A percentile compares a stretch with the other conserved stretches of the same genome.
Evolutionary conservation across 805 yeast genomes (phyloP).

Genomic region (Nakazawaea wyomingensis): DNA sequence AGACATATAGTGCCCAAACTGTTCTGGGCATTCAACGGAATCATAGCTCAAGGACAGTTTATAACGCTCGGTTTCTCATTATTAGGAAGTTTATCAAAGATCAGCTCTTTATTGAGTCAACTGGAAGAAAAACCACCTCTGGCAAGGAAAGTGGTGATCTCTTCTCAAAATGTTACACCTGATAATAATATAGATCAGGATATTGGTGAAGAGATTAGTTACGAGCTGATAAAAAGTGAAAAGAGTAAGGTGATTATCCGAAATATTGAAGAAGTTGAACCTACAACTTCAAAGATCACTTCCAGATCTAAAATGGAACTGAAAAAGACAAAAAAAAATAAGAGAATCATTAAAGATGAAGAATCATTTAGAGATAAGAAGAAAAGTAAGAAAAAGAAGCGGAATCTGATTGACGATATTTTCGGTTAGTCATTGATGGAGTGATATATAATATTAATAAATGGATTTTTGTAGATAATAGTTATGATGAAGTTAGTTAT

Average conservation of each 20-base stretch:
- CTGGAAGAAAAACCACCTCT: slow-evolving; percentile 14
- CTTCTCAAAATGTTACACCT: not conserved
- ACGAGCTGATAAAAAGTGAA: slow-evolving; percentile 17
- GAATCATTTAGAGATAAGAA: slow-evolving; percentile 13
- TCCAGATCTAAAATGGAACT: no score
- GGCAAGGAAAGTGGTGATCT: slow-evolving; percentile 12
- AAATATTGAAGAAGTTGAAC: no score
- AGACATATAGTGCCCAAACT: slow-evolving; percentile 38
- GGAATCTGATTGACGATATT: slow-evolving; percentile 67
- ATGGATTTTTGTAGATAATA: no score
- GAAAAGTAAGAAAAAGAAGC: slow-evolving; percentile 35
- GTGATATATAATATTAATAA: no score
- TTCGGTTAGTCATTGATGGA: no score
- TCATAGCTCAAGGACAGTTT: slow-evolving; percentile 74
- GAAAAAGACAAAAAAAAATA: slow-evolving; percentile 11
- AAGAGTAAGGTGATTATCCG: no score
- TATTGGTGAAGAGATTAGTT: slow-evolving; percentile 24
- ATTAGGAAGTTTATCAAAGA: slow-evolving; percentile 48
- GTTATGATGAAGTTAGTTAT: no score
- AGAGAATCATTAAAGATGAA: slow-evolving; percentile 9
- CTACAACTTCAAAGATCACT: no score
- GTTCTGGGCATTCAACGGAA: slow-evolving; percentile 57
- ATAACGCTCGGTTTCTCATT: slow-evolving; percentile 67
- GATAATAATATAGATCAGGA: slow-evolving; percentile 21
- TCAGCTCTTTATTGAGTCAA: slow-evolving; percentile 27